These are phyloP conservation scores for Scenedesmus sp. DNA, from an alignment of 163 green algal genomes.

Conservation along the genomic window DNA sequence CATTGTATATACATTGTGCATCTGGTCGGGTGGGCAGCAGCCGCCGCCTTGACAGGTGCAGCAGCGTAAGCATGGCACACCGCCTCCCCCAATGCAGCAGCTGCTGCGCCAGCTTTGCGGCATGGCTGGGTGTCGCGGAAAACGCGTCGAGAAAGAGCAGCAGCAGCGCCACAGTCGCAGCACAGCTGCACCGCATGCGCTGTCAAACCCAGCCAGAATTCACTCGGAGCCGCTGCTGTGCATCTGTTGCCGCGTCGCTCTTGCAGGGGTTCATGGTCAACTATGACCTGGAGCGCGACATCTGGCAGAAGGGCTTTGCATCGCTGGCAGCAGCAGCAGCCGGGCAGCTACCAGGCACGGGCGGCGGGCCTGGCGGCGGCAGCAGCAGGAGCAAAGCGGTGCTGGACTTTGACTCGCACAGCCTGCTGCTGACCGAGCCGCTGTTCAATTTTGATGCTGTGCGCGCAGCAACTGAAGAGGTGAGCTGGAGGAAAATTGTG, in stretches of 20 bases:
- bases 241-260: no score
- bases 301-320: constrained; percentile 83
- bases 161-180: background rate
- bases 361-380: background rate
- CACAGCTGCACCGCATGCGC: background rate
- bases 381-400: constrained; percentile 31
- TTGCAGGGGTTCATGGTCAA: constrained; percentile 91
- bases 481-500: constrained; percentile 33
- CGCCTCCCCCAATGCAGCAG: no score
- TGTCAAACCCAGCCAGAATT: background rate
- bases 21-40: no score
- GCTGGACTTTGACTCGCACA: constrained; percentile 57
- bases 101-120: background rate
- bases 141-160: background rate
- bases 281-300: constrained; percentile 91
- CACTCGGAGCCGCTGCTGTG: background rate
- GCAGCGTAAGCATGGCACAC: constrained; percentile 61
- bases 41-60: no score
- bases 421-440: constrained; percentile 94
- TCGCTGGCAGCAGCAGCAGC: constrained; percentile 17
- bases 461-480: constrained; percentile 75
- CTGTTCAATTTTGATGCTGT: constrained; percentile 91
- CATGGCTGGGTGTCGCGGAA: no score
- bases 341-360: background rate
- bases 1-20: no score